Base-by-base conservation (phyloP, 1,284 basidiomycete genomes). In the Phellinidium pouzarii region DNA sequence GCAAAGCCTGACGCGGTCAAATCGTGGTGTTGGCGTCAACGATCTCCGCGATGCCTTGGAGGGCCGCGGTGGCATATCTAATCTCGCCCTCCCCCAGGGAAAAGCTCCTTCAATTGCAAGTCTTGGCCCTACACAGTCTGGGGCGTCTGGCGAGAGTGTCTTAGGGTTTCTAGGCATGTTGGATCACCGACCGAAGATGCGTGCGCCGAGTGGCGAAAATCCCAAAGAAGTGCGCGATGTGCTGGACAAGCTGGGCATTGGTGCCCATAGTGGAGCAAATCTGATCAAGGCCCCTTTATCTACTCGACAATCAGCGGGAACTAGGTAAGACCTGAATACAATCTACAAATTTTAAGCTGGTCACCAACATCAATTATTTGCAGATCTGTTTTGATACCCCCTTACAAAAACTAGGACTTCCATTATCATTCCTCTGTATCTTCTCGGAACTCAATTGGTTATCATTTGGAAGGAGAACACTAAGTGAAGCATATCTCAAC, bases 11-110 rank as follows among this genome's bases (percentile, higher is more conserved):
- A 77, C 82, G 31, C 79, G 86, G 46, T 86, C 86, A 3, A 77
- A 80, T 6, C 76, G 83, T 58, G 83, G 83, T 1, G 82, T 94
- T 7, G 92, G 92, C 25, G 91, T 94, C 11, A 82, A 79, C 1
- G 91, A 94, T 64, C 74, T 94, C 42, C 76, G 91, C 50, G 90
- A 93, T 60, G 91, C 91, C 6, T 70, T 94, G 2, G 89, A 90
- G 69, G 87, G 87, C 17, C 80, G 87, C 37, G 81, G 77, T 59
- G 86, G 83, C 61, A 78, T 85, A 75, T 91, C 88, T 3, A 90
- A 86, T 63, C 76, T 85, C 23, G 79, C 80, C 19, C 70, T 89
- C 34, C 40, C 48, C 19, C 55, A 53, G 31, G 76, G 64, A 20
- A 74, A 74, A 17, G 76, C 82, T 8, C 77, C 84, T 20, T 89